Conservation (phyloP, 306 rosid genomes). For the Quercus parvula region DNA sequence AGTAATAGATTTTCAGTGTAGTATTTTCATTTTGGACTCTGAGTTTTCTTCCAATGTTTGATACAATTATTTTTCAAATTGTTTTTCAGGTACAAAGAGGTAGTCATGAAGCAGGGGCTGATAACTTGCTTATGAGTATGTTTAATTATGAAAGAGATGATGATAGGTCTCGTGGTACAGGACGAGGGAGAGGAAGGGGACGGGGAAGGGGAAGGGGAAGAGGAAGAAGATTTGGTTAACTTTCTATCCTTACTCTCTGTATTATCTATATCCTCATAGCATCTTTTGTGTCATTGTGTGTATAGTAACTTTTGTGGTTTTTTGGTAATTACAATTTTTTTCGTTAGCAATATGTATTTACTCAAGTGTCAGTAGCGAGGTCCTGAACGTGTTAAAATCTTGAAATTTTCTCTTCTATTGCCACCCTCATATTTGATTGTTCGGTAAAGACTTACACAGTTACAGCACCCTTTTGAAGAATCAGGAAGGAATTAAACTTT, state of each 20-base stretch:
- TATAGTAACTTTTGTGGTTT: background rate
- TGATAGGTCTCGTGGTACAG: conserved; percentile 31
- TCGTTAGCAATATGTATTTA: too few species aligned
- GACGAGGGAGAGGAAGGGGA: conserved; percentile 42
- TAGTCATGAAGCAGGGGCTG: conserved; percentile 39
- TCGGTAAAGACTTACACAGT: too few species aligned
- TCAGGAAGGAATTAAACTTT: too few species aligned
- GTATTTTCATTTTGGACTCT: background rate
- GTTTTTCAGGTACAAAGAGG: conserved; percentile 41
- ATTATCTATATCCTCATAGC: background rate
- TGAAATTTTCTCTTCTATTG: too few species aligned
- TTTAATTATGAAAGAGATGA: conserved; percentile 57
- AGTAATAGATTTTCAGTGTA: background rate
- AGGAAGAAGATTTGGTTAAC: conserved; percentile 26
- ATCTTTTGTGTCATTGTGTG: background rate
- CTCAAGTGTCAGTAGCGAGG: too few species aligned
- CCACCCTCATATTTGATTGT: too few species aligned
- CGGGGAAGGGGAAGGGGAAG: conserved; percentile 35
- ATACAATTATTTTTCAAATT: conserved; percentile 13
- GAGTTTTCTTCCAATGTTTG: conserved; percentile 1
- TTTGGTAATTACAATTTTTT: too few species aligned
- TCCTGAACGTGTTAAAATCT: too few species aligned
- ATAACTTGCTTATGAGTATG: conserved; percentile 73
- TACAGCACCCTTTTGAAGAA: too few species aligned
- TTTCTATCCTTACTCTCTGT: background rate